Conservation (phyloP, 805 yeast species). For the Pichia cabralensis region DNA sequence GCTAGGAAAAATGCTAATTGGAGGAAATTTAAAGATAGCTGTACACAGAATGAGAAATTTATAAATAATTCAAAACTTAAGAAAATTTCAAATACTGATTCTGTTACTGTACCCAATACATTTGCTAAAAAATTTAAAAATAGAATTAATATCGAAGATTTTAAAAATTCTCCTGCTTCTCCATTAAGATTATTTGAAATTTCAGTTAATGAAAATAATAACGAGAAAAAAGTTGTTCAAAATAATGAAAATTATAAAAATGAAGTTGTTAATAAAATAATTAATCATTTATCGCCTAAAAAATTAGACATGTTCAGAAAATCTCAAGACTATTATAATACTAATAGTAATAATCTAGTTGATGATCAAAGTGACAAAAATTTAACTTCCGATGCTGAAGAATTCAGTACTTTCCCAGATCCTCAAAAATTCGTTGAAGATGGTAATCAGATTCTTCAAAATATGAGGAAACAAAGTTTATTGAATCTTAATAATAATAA, state of each 20-base stretch:
- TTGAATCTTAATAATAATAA: too few species aligned
- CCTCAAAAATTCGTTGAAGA: constrained; percentile 17
- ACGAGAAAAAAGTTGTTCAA: too few species aligned
- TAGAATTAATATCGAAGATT: background rate
- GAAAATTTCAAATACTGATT: constrained; percentile 12
- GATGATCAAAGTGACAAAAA: constrained; percentile 9
- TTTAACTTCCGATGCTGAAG: constrained; percentile 23
- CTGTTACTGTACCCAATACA: constrained; percentile 20
- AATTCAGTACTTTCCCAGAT: constrained; percentile 15
- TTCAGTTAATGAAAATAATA: too few species aligned
- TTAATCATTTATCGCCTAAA: constrained; percentile 14
- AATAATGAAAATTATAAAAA: too few species aligned
- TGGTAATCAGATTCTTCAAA: constrained; percentile 19
- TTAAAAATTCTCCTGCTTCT: constrained; percentile 15
- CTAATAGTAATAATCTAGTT: background rate
- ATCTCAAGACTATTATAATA: background rate
- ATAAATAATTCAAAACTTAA: constrained; percentile 13
- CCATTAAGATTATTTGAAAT: constrained; percentile 24
- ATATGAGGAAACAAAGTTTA: too few species aligned
- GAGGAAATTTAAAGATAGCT: constrained; percentile 19
- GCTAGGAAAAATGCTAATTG: constrained; percentile 22
- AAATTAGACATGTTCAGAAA: too few species aligned
- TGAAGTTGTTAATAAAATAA: constrained; percentile 20
- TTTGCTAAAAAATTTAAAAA: constrained; percentile 21
- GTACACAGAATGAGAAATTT: constrained; percentile 15